A percentile compares a stretch with the other conserved stretches of the same genome.
phyloP scores from a whole-genome alignment of 2,329 filamentous ascomycete genomes.

The Curvularia eragrostidis region DNA sequence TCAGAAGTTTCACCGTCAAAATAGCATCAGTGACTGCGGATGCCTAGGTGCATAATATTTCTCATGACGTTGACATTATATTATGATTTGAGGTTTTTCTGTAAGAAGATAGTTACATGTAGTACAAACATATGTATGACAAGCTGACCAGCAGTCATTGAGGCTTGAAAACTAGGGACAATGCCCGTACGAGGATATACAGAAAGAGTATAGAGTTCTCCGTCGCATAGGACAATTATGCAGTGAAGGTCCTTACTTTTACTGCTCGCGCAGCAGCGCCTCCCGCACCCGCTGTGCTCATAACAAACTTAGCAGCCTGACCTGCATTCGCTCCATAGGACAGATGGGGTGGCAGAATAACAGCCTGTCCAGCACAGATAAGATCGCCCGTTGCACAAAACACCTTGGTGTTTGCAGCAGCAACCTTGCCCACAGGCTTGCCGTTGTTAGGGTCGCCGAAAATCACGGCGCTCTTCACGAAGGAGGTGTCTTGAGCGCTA shows the following conservation, averaged over 20 bases:
- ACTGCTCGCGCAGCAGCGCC: conserved; percentile 10
- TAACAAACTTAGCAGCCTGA: conserved; percentile 43
- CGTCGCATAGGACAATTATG: neutral
- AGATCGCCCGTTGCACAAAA: conserved; percentile 47
- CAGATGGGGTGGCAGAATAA: conserved; percentile 45
- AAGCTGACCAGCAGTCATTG: conserved; percentile 9
- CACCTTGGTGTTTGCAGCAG: conserved; percentile 41
- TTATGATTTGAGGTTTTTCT: no score
- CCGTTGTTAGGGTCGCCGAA: conserved; percentile 50
- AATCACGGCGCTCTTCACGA: conserved; percentile 42
- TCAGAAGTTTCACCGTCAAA: no score
- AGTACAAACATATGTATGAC: neutral
- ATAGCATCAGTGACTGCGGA: no score
- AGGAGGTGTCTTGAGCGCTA: conserved; percentile 28
- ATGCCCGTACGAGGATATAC: neutral
- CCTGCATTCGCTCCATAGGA: conserved; percentile 43
- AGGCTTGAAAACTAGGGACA: neutral
- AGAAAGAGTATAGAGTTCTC: neutral
- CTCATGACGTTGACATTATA: no score
- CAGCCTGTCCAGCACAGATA: conserved; percentile 42
- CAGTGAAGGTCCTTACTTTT: conserved; percentile 8
- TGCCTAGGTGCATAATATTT: no score
- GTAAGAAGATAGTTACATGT: neutral
- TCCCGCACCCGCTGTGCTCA: conserved; percentile 23
- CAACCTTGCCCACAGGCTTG: conserved; percentile 40